phyloP scores from a whole-genome alignment of 106 monocot species.

The Posidonia australis region DNA sequence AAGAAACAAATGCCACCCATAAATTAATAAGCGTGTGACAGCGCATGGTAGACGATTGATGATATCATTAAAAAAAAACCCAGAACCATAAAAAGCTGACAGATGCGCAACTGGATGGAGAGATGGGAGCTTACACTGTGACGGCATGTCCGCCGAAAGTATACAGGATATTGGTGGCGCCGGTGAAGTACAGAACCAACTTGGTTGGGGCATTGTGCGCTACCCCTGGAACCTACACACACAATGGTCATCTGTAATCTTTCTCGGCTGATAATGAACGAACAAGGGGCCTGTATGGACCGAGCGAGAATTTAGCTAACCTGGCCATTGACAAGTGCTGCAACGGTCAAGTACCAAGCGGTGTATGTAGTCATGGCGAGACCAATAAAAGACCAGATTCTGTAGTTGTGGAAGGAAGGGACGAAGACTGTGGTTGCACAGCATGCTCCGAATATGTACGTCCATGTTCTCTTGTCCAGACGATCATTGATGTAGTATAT shows the following conservation, averaged over 20 bases:
- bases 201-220: conserved; percentile 51
- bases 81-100: too few species aligned
- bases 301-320: too few species aligned
- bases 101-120: too few species aligned
- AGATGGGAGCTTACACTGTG: too few species aligned
- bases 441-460: conserved; percentile 87
- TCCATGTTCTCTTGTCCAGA: conserved; percentile 85
- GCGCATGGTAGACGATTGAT: too few species aligned
- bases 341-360: conserved; percentile 82
- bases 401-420: conserved; percentile 84
- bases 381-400: conserved; percentile 84
- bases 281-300: too few species aligned
- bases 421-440: conserved; percentile 87
- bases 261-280: too few species aligned
- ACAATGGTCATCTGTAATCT: too few species aligned
- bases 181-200: conserved; percentile 86
- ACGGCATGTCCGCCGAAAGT: conserved; percentile 95
- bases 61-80: too few species aligned
- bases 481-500: conserved; percentile 86
- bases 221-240: conserved; percentile 32
- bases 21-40: too few species aligned
- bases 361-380: conserved; percentile 89
- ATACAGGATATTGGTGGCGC: conserved; percentile 91
- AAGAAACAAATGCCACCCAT: too few species aligned
- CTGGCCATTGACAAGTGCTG: conserved; percentile 66